Evolutionary conservation across 208 protist genomes (phyloP).

Genomic region (Trypanosoma cruzi): DNA sequence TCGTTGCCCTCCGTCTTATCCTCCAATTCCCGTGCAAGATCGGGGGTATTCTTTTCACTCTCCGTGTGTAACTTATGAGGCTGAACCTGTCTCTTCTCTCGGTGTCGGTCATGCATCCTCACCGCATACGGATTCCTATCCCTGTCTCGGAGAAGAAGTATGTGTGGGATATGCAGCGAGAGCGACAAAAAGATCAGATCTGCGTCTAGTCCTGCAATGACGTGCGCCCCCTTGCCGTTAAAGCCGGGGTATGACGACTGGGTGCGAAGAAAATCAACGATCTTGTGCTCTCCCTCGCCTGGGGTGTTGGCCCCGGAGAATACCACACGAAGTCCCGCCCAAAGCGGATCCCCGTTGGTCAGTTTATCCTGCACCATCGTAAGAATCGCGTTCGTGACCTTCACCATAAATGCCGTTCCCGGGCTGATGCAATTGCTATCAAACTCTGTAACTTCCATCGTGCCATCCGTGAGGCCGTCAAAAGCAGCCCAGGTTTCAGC

Average conservation of each 20-base stretch:
- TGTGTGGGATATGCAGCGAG: constrained; percentile 93
- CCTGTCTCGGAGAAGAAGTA: constrained; percentile 92
- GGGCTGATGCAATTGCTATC: constrained; percentile 99
- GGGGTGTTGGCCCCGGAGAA: constrained; percentile 96
- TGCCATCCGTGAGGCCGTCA: background rate
- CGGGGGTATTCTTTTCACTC: background rate
- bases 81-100: background rate
- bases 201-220: constrained; percentile 98
- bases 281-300: constrained; percentile 97
- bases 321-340: constrained; percentile 83
- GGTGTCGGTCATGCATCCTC: background rate
- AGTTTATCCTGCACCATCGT: constrained; percentile 86
- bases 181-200: constrained; percentile 99
- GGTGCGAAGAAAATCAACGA: constrained; percentile 89
- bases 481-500: background rate
- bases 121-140: constrained; percentile 13
- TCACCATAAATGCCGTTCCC: constrained; percentile 98
- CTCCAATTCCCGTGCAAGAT: background rate
- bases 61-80: background rate
- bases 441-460: constrained; percentile 46
- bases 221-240: constrained; percentile 92
- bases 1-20: background rate
- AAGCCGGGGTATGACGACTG: constrained; percentile 78
- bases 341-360: constrained; percentile 51
- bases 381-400: constrained; percentile 70